phyloP scores from a whole-genome alignment of 2,329 filamentous ascomycete species.

The Calonectria hongkongensis region DNA sequence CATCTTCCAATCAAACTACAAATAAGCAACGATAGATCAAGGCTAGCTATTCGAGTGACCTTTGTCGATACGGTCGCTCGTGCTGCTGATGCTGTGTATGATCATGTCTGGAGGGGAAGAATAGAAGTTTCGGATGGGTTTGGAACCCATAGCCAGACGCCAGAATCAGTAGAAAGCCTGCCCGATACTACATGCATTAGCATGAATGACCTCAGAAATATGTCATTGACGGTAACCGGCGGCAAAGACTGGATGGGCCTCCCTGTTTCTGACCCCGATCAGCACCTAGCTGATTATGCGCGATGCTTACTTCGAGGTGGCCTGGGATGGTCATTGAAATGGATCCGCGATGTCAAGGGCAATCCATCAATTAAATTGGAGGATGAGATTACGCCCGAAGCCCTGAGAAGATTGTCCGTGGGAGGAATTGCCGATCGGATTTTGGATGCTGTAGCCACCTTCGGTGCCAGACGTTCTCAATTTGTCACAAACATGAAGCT shows the following conservation, averaged over 20 bases:
- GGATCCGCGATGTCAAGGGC: slow-evolving; percentile 13
- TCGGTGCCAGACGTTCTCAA: not conserved
- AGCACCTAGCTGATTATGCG: slow-evolving; percentile 23
- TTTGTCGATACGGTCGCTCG: not conserved
- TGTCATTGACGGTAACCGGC: slow-evolving; percentile 17
- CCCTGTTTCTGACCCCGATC: slow-evolving; percentile 11
- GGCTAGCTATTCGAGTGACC: not conserved
- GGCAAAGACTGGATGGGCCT: slow-evolving; percentile 29
- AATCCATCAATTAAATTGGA: no score
- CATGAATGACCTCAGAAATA: slow-evolving; percentile 1
- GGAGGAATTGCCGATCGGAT: slow-evolving; percentile 23
- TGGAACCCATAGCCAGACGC: not conserved
- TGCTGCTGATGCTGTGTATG: not conserved
- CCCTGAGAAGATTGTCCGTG: not conserved
- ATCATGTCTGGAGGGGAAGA: slow-evolving; percentile 5
- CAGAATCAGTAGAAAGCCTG: not conserved
- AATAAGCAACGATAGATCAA: not conserved
- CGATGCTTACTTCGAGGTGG: slow-evolving; percentile 26
- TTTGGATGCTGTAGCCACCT: slow-evolving; percentile 29
- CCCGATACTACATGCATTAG: not conserved
- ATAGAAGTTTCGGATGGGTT: not conserved
- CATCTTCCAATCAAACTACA: not conserved
- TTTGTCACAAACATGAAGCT: slow-evolving; percentile 8
- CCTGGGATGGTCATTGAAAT: slow-evolving; percentile 25
- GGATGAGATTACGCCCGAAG: not conserved